Evolutionary conservation across 768 basidiomycete species (phyloP).

Genomic region (Naematelia encephala): DNA sequence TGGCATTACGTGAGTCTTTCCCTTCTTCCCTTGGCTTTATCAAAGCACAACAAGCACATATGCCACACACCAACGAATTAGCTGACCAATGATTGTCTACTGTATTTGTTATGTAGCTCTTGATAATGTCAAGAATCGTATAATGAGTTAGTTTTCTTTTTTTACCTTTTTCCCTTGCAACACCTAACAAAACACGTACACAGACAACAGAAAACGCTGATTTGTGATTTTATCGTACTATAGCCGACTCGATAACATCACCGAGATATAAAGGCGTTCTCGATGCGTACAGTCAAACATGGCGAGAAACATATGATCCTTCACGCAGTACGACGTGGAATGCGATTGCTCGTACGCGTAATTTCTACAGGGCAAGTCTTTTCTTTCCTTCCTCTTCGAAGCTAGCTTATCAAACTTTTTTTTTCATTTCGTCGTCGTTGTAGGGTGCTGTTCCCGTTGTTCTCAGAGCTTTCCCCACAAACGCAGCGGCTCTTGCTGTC

Average conservation of each 20-base stretch:
- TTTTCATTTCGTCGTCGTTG: constrained; percentile 50
- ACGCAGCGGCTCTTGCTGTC: constrained; percentile 73
- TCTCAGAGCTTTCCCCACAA: constrained; percentile 71
- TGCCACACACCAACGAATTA: no score
- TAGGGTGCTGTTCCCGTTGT: constrained; percentile 67
- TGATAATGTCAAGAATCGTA: constrained; percentile 73
- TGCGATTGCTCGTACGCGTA: constrained; percentile 30
- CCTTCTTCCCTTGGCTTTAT: no score
- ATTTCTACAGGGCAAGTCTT: constrained; percentile 46
- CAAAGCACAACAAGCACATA: constrained; percentile 1
- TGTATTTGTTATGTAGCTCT: constrained; percentile 55
- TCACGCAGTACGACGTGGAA: constrained; percentile 35
- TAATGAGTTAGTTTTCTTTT: constrained; percentile 54
- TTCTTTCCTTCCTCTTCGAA: background rate
- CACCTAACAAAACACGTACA: background rate
- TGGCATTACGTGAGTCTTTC: constrained; percentile 35
- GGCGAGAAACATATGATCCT: constrained; percentile 56
- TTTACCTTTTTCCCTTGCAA: background rate
- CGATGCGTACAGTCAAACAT: constrained; percentile 58
- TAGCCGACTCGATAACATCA: constrained; percentile 42
- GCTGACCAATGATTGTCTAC: no score
- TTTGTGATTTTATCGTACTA: no score
- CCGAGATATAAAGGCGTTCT: constrained; percentile 56
- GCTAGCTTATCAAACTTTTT: constrained; percentile 28
- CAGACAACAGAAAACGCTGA: no score